phyloP scores from a whole-genome alignment of 805 yeast genomes.

The Lipomyces chichibuensis region DNA sequence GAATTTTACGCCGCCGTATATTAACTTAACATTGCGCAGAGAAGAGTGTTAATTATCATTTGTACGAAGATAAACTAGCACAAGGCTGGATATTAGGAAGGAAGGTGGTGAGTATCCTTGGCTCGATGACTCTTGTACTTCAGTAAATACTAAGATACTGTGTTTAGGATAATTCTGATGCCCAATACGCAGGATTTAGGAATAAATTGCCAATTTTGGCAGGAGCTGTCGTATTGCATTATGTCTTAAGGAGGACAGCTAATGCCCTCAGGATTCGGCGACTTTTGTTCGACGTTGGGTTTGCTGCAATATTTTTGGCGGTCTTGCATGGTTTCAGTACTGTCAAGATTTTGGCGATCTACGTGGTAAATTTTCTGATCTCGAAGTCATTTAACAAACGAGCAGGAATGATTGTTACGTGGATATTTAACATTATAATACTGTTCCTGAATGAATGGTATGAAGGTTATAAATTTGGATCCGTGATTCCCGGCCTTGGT shows the following conservation, averaged over 20 bases:
- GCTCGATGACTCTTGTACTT: neutral
- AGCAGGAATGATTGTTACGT: constrained; percentile 48
- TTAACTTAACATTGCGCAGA: constrained; percentile 43
- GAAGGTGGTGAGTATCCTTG: constrained; percentile 53
- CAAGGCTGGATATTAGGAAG: constrained; percentile 91
- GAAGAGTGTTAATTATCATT: constrained; percentile 70
- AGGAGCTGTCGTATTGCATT: constrained; percentile 61
- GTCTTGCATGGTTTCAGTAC: constrained; percentile 81
- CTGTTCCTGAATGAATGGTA: constrained; percentile 76
- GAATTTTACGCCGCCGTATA: neutral
- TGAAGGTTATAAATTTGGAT: constrained; percentile 57
- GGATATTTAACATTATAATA: constrained; percentile 80
- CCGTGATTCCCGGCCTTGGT: constrained; percentile 48
- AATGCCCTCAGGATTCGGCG: constrained; percentile 44
- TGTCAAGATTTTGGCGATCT: constrained; percentile 62
- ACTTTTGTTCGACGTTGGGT: constrained; percentile 67
- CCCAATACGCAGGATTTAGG: constrained; percentile 85
- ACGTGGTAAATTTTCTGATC: constrained; percentile 56
- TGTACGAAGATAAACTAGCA: constrained; percentile 62
- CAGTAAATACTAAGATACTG: neutral
- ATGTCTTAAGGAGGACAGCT: constrained; percentile 50
- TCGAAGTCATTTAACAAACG: constrained; percentile 42
- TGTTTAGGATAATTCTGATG: constrained; percentile 78
- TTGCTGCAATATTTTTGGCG: constrained; percentile 68
- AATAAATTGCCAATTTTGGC: constrained; percentile 69